These are phyloP conservation scores for Acanthamoeba lenticulata DNA, from an alignment of 208 protist genomes.

Conservation along the genomic window DNA sequence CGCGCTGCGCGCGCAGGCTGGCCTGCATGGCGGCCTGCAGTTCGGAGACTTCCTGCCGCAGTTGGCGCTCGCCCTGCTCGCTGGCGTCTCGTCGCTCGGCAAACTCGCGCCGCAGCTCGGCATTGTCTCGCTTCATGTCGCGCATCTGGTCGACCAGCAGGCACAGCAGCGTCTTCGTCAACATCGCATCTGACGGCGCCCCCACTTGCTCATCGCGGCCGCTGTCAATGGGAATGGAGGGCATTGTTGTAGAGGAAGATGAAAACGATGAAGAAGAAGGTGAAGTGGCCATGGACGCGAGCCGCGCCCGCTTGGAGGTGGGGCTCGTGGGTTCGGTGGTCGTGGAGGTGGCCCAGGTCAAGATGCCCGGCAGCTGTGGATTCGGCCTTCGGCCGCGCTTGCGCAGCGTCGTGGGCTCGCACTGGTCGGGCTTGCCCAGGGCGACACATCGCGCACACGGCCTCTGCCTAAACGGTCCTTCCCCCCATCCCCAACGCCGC, in stretches of 20 bases:
- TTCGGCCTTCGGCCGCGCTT: background rate
- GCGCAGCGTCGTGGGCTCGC: background rate
- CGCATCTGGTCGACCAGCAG: background rate
- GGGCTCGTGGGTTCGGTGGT: too few relatives aligned
- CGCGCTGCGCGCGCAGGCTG: background rate
- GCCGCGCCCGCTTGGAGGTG: too few relatives aligned
- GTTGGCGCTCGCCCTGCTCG: too few relatives aligned
- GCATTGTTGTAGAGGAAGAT: background rate
- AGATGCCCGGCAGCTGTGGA: background rate
- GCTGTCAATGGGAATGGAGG: background rate
- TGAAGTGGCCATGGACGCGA: background rate
- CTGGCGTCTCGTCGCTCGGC: too few relatives aligned
- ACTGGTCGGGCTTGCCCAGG: background rate
- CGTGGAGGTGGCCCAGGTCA: too few relatives aligned
- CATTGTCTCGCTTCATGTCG: background rate
- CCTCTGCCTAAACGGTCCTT: background rate
- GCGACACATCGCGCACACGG: background rate
- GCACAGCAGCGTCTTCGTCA: background rate
- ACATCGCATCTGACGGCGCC: background rate
- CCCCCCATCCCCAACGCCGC: background rate
- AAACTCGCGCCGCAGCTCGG: too few relatives aligned
- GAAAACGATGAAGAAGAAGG: background rate
- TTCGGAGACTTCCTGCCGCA: too few relatives aligned
- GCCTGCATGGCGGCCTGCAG: too few relatives aligned
- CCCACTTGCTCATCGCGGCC: too few relatives aligned